A percentile compares a stretch with the other conserved stretches of the same genome.
Conservation (phyloP, 225 moss, liverwort and hornwort genomes). For the Asterella californica region DNA sequence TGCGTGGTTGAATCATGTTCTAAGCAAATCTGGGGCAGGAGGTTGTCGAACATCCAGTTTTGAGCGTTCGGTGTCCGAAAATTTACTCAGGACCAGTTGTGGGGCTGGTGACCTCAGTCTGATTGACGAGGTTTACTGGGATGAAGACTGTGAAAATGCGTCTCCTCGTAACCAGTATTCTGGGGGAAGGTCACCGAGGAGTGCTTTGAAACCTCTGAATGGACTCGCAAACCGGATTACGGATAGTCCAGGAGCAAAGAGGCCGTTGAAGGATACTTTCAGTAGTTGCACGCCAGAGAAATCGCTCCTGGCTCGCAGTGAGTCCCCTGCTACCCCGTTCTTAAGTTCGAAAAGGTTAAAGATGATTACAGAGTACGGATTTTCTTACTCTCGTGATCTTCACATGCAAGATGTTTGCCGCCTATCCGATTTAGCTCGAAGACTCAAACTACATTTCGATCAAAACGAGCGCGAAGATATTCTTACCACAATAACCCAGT, state of each 20-base stretch:
- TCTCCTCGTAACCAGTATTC: slow-evolving; percentile 1
- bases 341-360: slow-evolving; percentile 43
- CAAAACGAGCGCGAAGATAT: slow-evolving; percentile 53
- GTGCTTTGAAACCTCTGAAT: slow-evolving; percentile 32
- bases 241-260: slow-evolving; percentile 24
- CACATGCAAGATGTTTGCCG: slow-evolving; percentile 55
- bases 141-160: slow-evolving; percentile 24
- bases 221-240: slow-evolving; percentile 27
- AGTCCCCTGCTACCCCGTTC: slow-evolving; percentile 21
- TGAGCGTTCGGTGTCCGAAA: slow-evolving; percentile 31
- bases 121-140: slow-evolving; percentile 29
- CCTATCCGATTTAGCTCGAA: slow-evolving; percentile 50
- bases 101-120: slow-evolving; percentile 3
- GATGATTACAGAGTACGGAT: slow-evolving; percentile 40
- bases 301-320: background rate
- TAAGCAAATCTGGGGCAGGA: slow-evolving; percentile 34
- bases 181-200: slow-evolving; percentile 25
- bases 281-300: slow-evolving; percentile 12
- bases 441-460: slow-evolving; percentile 52
- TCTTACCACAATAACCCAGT: slow-evolving; percentile 51
- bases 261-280: slow-evolving; percentile 30
- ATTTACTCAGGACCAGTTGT: slow-evolving; percentile 8
- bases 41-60: slow-evolving; percentile 24
- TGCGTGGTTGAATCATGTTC: slow-evolving; percentile 56
- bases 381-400: slow-evolving; percentile 34